phyloP scores from a whole-genome alignment of 2,329 filamentous ascomycete genomes.

The Pyrenophora teres region DNA sequence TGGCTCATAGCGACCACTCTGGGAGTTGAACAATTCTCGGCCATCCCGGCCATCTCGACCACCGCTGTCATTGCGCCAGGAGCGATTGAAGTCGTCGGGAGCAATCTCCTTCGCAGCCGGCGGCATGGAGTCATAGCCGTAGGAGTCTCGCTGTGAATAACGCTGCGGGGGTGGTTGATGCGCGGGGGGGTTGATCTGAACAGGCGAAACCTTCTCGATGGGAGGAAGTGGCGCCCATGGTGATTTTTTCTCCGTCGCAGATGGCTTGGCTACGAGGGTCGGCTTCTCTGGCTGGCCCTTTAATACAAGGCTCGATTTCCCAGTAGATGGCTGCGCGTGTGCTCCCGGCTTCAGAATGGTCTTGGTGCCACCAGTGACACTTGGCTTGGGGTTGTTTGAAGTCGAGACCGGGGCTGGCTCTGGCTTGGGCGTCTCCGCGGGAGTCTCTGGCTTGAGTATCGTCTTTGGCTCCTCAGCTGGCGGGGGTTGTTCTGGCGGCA shows the following conservation, averaged over 20 bases:
- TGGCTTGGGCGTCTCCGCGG: conserved; percentile 49
- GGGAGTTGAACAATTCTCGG: conserved; percentile 86
- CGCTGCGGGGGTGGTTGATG: conserved; percentile 53
- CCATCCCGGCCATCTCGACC: conserved; percentile 61
- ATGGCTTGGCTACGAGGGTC: conserved; percentile 73
- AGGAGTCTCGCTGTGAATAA: conserved; percentile 60
- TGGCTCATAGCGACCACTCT: conserved; percentile 90
- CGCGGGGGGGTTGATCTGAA: conserved; percentile 61
- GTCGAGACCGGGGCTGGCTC: conserved; percentile 19
- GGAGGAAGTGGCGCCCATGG: conserved; percentile 89
- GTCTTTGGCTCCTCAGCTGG: conserved; percentile 36
- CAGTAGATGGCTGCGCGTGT: conserved; percentile 38
- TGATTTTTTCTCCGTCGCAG: conserved; percentile 76
- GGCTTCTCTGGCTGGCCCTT: conserved; percentile 73
- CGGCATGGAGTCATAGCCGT: conserved; percentile 60
- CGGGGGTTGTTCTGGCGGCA: conserved; percentile 50
- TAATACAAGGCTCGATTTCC: conserved; percentile 62
- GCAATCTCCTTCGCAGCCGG: conserved; percentile 80
- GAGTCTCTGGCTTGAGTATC: conserved; percentile 27
- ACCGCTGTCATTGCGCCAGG: conserved; percentile 74
- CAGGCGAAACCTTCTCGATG: conserved; percentile 77
- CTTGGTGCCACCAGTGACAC: conserved; percentile 49
- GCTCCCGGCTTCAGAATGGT: conserved; percentile 57
- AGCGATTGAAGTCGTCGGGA: conserved; percentile 88
- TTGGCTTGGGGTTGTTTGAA: conserved; percentile 43